Evolutionary conservation across 2,329 filamentous ascomycete species (phyloP), one percentile per base, ranked within the genome.

Genomic region (Sporothrix variecibatus): DNA sequence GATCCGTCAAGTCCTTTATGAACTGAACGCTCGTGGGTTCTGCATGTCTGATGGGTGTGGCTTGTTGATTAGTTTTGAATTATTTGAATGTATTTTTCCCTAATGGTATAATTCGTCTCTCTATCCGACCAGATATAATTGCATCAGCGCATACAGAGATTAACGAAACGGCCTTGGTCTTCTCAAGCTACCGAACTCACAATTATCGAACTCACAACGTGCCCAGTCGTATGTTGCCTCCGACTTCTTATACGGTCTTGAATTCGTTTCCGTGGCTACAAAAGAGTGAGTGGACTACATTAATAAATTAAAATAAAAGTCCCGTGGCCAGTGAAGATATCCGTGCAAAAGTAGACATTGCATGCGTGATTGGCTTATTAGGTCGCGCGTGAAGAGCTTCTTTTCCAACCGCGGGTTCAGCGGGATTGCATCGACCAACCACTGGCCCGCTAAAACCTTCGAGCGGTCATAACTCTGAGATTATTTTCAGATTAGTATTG

Each of bases 1-100:
- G 88, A 89, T 78, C 85, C 87, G 31, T 84, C 83, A 75, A 90
- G 89, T 79, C 88, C 87, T 53, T 72, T 79, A 9, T 78, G 75
- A 74, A 5, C 15, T 78, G 75, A 74, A 5, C 15, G 70, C 9
- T 26, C 20, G 28, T 62, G 7, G 15, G 49, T 62, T n/a, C 4
- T 72, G 38, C 11, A 53, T 53, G 5, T 26, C n/a, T 23, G 5
- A 20, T 3, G 7, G 58, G 17, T 38, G 28, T 8, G 26, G 12
- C 51, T 12, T 58, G 12, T 23, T 31, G 12, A 26, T n/a, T 46
- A 72, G 62, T 46, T 72, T 23, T 2, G 23, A 26, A 26, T 26
- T 17, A 3, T 7, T 17, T 17, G 31, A 58, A 58, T 31, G 11
- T 20, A 31, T 58, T 8, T 11, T 17, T 17, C 20, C 31, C 53